Evolutionary conservation across 345 rosid species (phyloP), one percentile per base, ranked within the genome.

Genomic region (Alliaria petiolata): DNA sequence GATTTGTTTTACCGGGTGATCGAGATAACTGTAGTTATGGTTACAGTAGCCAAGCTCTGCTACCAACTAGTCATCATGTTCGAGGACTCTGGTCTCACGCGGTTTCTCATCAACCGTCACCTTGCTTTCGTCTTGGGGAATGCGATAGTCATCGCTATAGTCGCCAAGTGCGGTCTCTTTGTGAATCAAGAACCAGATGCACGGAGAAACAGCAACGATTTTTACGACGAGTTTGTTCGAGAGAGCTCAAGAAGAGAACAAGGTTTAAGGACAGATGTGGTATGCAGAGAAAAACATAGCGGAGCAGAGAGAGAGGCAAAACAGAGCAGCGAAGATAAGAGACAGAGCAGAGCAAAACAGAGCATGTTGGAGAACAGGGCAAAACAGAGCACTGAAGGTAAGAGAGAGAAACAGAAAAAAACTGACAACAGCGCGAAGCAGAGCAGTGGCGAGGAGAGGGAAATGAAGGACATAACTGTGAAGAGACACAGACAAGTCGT

Each of bases 111-210:
- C 26, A 87, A 89, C 52, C 92, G 95, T 38, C 83, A 81, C 14
- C 87, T 95, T 39, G 84, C 91, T 44, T 95, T 95, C 65, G 25
- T 95, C 31, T 49, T 89, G 1, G 96, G 93, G 33, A 95, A 95
- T 67, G 79, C 53, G 9, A 89, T 95, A 54, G 81, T 89, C 52
- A 77, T 88, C 84, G 74, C 82, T 52, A 77, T 95, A 50, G 87
- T 88, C 11, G 83, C 70, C 7, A 89, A 85, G 40, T 88, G 93
- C 0, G 88, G 91, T 11, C 81, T 80, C 53, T 77, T 91, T 51
- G 76, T 82, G 5, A 50, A 80, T 49, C 81, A 82, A 61, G 79
- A 75, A 71, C 50, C 85, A 4, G 22, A 56, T 10, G 52, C 54
- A 2, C 62, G 62, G 61, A 81, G 49, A 22, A 62, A 85, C 17